A percentile compares a stretch with the other conserved stretches of the same genome.
These are phyloP conservation scores for Chaetothyriales sp. DNA, from an alignment of 2,329 filamentous ascomycete species.

Conservation along the genomic window DNA sequence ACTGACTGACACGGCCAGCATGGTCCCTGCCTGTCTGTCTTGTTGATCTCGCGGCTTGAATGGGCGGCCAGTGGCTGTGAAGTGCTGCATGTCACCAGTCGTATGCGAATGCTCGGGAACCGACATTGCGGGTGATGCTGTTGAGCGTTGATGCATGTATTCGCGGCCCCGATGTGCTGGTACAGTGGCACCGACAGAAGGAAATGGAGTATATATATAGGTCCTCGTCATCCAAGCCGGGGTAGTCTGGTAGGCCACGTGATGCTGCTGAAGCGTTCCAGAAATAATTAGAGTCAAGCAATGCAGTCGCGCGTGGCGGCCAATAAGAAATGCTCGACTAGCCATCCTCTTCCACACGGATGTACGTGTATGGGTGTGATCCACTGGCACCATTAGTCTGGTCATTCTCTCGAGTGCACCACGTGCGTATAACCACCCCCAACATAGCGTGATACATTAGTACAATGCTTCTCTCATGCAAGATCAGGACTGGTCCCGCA, in stretches of 20 bases:
- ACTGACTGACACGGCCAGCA: neutral
- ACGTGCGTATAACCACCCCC: too few species aligned
- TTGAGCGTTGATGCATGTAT: neutral
- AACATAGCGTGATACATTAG: neutral
- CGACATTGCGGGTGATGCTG: neutral
- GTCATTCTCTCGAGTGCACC: too few species aligned
- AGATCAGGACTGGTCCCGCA: conserved; percentile 29
- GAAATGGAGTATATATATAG: neutral
- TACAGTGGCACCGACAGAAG: neutral
- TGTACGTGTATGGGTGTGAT: neutral
- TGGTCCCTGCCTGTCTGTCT: neutral
- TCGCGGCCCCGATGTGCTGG: neutral
- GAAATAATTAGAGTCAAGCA: neutral
- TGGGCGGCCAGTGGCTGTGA: conserved; percentile 9
- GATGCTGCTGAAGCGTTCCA: neutral
- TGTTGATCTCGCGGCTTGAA: neutral
- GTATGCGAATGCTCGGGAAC: neutral
- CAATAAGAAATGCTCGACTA: neutral
- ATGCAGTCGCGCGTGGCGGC: too few species aligned
- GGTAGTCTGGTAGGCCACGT: too few species aligned
- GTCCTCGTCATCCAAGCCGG: too few species aligned
- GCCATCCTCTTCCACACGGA: neutral
- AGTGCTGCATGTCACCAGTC: neutral
- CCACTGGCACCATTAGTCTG: too few species aligned
- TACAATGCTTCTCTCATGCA: neutral